Conservation (phyloP, 2,329 filamentous ascomycete species). For the Aspergillus glaucus region DNA sequence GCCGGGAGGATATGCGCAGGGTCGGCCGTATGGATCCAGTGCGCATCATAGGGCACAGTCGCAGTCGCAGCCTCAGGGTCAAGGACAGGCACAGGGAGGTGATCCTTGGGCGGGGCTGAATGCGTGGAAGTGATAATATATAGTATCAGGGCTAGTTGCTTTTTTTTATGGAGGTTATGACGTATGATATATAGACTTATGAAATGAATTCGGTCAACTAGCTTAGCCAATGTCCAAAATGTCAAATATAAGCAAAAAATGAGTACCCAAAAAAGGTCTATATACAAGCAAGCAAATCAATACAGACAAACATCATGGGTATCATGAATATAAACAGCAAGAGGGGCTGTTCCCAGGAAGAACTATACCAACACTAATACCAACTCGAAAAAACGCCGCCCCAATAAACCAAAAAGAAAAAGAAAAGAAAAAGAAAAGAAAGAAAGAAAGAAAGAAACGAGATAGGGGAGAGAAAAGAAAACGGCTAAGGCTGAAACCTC, state of each 20-base stretch:
- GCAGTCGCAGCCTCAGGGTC: slow-evolving; percentile 29
- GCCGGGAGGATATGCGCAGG: slow-evolving; percentile 51
- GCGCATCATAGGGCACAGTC: slow-evolving; percentile 34
- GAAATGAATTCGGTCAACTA: no score
- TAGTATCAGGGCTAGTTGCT: no score
- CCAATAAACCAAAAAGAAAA: not conserved
- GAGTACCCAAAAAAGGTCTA: not conserved
- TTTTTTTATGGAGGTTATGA: not conserved
- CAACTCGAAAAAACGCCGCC: not conserved
- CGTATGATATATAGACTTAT: slow-evolving; percentile 13
- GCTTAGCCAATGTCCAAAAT: no score
- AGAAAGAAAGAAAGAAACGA: not conserved
- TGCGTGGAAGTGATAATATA: slow-evolving; percentile 54
- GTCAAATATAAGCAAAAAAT: no score
- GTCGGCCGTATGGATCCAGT: slow-evolving; percentile 35
- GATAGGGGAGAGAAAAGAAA: slow-evolving; percentile 3
- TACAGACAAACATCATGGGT: not conserved
- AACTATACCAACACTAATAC: not conserved
- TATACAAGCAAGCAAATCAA: not conserved
- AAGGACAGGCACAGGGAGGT: slow-evolving; percentile 12
- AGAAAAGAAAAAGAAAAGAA: no score
- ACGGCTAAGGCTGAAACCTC: slow-evolving; percentile 34
- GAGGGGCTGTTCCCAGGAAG: not conserved
- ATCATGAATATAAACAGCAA: not conserved
- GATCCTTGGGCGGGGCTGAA: slow-evolving; percentile 68